Percentiles rank a stretch among this genome's conserved stretches.
Conservation (phyloP, 352 stramenopile genomes). For the Thraustochytrium sp. region DNA sequence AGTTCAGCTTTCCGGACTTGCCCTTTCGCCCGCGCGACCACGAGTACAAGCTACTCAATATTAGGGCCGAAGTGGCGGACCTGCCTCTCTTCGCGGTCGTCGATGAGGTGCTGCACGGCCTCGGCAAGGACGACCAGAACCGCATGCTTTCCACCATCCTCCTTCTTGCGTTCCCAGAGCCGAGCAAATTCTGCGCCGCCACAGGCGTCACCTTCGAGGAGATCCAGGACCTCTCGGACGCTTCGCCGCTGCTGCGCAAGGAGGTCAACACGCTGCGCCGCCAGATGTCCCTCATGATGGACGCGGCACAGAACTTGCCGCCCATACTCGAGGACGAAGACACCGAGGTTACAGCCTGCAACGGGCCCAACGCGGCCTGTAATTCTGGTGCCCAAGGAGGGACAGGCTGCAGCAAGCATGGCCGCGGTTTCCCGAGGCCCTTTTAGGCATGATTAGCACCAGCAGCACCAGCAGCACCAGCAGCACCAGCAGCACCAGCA, state of each 20-base stretch:
- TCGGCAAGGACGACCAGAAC: not conserved
- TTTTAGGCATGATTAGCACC: too few relatives aligned
- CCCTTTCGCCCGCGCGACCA: conserved; percentile 8
- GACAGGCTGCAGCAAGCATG: too few relatives aligned
- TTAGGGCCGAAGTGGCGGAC: not conserved
- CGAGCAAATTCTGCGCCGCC: not conserved
- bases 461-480: too few relatives aligned
- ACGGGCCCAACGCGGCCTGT: too few relatives aligned
- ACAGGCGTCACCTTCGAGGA: not conserved
- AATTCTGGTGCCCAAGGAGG: too few relatives aligned
- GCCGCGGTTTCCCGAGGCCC: too few relatives aligned
- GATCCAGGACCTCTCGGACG: not conserved
- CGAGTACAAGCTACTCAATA: not conserved
- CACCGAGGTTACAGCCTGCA: too few relatives aligned
- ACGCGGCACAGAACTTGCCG: too few relatives aligned
- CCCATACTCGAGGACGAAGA: too few relatives aligned
- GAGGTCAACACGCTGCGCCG: not conserved
- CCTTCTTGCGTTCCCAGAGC: not conserved
- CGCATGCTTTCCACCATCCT: not conserved
- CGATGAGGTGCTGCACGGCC: not conserved
- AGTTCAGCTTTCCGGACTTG: not conserved
- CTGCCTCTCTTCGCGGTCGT: not conserved
- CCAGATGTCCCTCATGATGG: not conserved
- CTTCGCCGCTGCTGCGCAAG: not conserved
- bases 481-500: too few relatives aligned